Conservation (phyloP, 345 rosid genomes). For the Corymbia maculata region DNA sequence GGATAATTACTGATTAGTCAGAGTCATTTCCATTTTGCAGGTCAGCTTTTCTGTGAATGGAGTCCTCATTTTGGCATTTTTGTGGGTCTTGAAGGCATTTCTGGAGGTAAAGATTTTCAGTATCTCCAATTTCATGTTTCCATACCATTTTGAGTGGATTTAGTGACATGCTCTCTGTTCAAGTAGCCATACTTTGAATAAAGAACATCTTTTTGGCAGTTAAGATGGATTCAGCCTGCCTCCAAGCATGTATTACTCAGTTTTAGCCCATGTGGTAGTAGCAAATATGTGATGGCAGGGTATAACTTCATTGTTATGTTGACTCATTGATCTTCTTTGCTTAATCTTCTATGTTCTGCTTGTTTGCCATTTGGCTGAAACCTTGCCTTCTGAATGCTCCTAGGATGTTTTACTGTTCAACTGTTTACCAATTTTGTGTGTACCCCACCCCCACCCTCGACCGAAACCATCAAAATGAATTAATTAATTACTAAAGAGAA, state of each 20-base stretch:
- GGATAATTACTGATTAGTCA: neutral
- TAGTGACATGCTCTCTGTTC: accelerated
- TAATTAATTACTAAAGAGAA: too few relatives aligned
- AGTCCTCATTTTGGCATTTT: slow-evolving; percentile 62
- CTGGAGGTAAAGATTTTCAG: slow-evolving; percentile 55
- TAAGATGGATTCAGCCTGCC: neutral
- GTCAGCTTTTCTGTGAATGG: slow-evolving; percentile 88
- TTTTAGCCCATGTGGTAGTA: accelerated
- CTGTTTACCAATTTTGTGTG: neutral
- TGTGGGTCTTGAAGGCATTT: slow-evolving; percentile 89
- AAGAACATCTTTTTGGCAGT: neutral
- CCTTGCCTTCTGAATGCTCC: neutral
- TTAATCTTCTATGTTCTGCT: neutral
- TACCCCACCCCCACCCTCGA: accelerated
- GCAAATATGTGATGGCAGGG: neutral
- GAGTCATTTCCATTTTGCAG: slow-evolving; percentile 11
- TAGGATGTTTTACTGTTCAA: neutral
- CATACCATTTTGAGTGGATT: neutral
- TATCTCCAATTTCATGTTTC: neutral
- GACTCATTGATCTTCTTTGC: neutral
- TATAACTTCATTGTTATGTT: neutral
- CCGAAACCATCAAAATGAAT: neutral
- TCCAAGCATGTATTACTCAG: neutral
- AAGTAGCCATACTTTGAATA: neutral
- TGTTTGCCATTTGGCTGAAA: neutral